A percentile compares a stretch with the other conserved stretches of the same genome.
These are phyloP conservation scores for Pseudonitzschia pungens DNA, from an alignment of 108 stramenopile genomes.

Conservation along the genomic window DNA sequence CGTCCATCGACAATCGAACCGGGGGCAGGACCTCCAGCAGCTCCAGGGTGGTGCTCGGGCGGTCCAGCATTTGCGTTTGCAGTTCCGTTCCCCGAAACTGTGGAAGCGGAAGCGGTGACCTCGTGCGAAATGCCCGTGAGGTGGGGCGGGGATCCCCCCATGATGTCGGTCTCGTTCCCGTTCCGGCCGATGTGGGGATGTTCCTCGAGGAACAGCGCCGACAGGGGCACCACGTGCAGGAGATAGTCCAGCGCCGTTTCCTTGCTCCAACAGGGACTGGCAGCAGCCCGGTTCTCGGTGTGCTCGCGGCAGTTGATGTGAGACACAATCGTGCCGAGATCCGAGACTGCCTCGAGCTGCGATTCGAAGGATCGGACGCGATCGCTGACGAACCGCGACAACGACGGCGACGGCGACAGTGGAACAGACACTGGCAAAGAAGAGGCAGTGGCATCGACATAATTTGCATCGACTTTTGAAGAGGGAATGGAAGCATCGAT, in stretches of 20 bases:
- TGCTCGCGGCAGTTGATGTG: background rate
- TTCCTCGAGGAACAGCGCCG: slow-evolving; percentile 8
- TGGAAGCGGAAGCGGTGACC: background rate
- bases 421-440: background rate
- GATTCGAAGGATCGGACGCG: background rate
- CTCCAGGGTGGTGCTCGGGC: background rate
- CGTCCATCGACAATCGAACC: background rate
- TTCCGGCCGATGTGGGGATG: background rate
- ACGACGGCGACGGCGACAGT: background rate
- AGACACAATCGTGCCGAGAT: background rate
- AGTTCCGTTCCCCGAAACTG: background rate
- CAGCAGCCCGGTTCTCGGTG: too few species aligned
- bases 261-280: background rate
- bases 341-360: slow-evolving; percentile 1
- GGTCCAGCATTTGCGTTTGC: background rate
- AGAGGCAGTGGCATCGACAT: background rate
- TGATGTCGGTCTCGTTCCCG: slow-evolving; percentile 3
- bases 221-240: background rate
- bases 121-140: slow-evolving; percentile 2
- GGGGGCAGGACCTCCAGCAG: slow-evolving; percentile 2
- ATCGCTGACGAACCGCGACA: background rate
- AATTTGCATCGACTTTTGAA: background rate
- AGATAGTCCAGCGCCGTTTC: slow-evolving; percentile 3
- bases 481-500: background rate
- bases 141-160: slow-evolving; percentile 3